These are phyloP conservation scores for Apiospora kogelbergensis DNA, from an alignment of 2,329 filamentous ascomycete species.

Conservation along the genomic window DNA sequence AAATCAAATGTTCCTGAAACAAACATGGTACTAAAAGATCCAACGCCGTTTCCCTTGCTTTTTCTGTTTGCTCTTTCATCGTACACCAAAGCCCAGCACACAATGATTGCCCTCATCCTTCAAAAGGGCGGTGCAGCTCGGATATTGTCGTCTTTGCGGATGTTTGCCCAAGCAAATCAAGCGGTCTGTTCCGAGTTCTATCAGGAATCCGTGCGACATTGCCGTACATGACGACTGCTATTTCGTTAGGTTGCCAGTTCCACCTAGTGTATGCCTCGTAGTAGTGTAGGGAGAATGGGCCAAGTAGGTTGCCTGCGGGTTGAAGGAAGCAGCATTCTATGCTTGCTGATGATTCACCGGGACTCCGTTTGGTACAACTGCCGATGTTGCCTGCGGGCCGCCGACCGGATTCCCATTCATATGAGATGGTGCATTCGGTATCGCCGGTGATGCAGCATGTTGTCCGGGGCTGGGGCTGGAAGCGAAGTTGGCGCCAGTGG, in stretches of 20 bases:
- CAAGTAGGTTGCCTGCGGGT: not conserved
- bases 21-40: not conserved
- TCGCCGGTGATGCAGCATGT: constrained; percentile 20
- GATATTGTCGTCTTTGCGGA: not conserved
- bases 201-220: not conserved
- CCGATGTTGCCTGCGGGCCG: not conserved
- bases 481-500: constrained; percentile 22
- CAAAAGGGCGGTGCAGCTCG: not conserved
- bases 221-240: not conserved
- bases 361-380: constrained; percentile 1
- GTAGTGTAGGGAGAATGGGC: not conserved
- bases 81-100: constrained; percentile 1
- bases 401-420: constrained; percentile 25
- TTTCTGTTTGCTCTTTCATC: not conserved
- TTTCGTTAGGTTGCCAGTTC: not conserved
- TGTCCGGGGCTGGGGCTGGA: constrained; percentile 27
- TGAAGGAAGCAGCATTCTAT: constrained; percentile 8
- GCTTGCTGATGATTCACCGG: constrained; percentile 8
- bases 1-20: constrained; percentile 5
- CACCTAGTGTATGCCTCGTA: not conserved
- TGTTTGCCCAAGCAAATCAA: not conserved
- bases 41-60: not conserved
- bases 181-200: not conserved
- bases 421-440: constrained; percentile 15
- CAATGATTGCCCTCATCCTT: not conserved